Evolutionary conservation across 192 early-diverging fungal species (phyloP).

Genomic region (Pilaira anomala): DNA sequence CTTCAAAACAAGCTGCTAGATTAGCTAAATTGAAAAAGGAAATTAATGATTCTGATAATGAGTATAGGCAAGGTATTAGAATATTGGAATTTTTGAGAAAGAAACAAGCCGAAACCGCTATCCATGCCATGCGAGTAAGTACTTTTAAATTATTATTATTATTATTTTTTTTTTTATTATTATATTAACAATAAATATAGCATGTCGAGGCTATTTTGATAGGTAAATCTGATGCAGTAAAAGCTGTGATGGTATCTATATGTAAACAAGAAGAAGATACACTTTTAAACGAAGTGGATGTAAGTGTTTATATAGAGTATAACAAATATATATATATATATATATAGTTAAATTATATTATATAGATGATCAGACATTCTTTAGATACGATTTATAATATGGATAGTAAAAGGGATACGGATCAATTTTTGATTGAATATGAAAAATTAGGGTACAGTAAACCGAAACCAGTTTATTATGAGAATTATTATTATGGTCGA

Average conservation of each 20-base stretch:
- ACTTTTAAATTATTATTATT: background rate
- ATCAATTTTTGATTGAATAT: conserved; percentile 18
- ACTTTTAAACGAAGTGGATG: conserved; percentile 3
- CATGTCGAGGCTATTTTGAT: conserved; percentile 10
- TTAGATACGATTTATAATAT: conserved; percentile 8
- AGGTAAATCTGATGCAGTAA: conserved; percentile 15
- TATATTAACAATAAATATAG: background rate
- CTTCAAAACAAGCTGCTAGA: conserved; percentile 23
- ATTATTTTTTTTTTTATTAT: background rate
- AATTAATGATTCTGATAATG: conserved; percentile 26
- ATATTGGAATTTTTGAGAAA: conserved; percentile 23
- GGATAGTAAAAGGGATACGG: conserved; percentile 16
- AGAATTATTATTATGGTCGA: conserved; percentile 7
- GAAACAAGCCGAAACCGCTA: conserved; percentile 21
- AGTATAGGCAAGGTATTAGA: conserved; percentile 26
- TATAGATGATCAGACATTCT: conserved; percentile 6
- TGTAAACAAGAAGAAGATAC: conserved; percentile 5
- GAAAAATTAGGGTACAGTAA: conserved; percentile 17
- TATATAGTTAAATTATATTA: background rate
- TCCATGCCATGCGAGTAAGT: conserved; percentile 19
- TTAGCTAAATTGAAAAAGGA: conserved; percentile 32
- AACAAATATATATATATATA: background rate
- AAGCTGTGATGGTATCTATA: background rate
- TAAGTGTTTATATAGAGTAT: conserved; percentile 3
- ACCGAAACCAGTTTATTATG: conserved; percentile 11